A percentile compares a stretch with the other conserved stretches of the same genome.
These are phyloP conservation scores for Anthoceros angustus DNA, from an alignment of 225 moss, liverwort and hornwort genomes.

Conservation along the genomic window DNA sequence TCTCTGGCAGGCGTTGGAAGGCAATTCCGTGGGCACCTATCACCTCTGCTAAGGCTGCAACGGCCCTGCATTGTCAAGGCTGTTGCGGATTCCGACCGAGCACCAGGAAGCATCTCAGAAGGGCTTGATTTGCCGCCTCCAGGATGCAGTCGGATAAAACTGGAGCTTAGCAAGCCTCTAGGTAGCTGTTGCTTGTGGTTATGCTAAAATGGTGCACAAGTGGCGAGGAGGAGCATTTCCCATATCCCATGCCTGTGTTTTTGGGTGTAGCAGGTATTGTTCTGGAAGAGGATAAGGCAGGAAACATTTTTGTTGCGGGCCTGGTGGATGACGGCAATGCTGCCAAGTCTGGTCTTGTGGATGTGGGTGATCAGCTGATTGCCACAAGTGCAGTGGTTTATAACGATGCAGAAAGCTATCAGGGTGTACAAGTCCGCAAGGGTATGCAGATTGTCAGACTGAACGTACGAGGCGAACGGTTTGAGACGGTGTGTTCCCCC, in stretches of 20 bases:
- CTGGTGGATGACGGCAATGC: slow-evolving; percentile 52
- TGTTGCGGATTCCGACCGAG: slow-evolving; percentile 7
- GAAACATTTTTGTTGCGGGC: slow-evolving; percentile 42
- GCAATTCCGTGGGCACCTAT: not conserved
- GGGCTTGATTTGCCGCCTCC: slow-evolving; percentile 44
- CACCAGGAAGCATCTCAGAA: slow-evolving; percentile 11
- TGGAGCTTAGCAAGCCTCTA: slow-evolving; percentile 50
- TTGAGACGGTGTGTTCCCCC: slow-evolving; percentile 33
- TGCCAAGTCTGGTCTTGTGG: slow-evolving; percentile 39
- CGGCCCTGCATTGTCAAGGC: not conserved
- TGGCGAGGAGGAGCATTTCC: not conserved
- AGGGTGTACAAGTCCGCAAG: slow-evolving; percentile 60
- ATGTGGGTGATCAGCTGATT: slow-evolving; percentile 50
- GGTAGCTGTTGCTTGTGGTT: no score
- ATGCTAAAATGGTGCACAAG: no score
- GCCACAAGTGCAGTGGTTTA: slow-evolving; percentile 59
- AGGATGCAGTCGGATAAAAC: slow-evolving; percentile 58
- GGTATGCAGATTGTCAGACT: slow-evolving; percentile 56
- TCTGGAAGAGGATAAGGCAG: slow-evolving; percentile 40
- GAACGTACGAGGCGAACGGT: slow-evolving; percentile 53
- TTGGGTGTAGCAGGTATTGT: slow-evolving; percentile 33
- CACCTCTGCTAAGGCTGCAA: not conserved
- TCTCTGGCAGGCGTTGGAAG: not conserved
- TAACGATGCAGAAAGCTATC: slow-evolving; percentile 40
- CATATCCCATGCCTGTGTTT: not conserved